Conservation (phyloP, 2,329 filamentous ascomycete species). For the Talaromyces sp. region DNA sequence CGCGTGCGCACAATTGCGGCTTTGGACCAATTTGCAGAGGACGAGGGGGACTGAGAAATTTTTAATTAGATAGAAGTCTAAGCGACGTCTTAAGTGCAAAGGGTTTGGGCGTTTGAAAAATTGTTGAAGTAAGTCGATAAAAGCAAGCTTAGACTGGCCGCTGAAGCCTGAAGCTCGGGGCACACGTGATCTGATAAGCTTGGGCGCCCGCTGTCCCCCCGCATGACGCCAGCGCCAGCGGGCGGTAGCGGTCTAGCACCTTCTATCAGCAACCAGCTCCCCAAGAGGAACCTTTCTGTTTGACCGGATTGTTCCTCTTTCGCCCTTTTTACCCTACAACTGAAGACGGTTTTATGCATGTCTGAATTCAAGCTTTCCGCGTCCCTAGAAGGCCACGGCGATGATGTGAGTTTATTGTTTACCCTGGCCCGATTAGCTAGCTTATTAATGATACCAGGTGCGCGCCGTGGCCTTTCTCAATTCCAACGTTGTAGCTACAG, state of each 20-base stretch:
- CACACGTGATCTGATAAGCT: conserved; percentile 7
- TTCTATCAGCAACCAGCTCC: neutral
- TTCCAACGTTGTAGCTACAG: conserved; percentile 69
- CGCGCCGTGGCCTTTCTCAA: conserved; percentile 77
- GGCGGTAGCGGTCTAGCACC: neutral
- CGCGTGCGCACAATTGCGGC: neutral
- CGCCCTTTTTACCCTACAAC: neutral
- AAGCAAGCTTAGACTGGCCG: too few species aligned
- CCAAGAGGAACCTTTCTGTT: neutral
- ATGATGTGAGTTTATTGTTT: conserved; percentile 67
- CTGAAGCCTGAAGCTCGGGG: too few species aligned
- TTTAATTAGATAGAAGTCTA: neutral
- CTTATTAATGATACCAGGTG: conserved; percentile 61
- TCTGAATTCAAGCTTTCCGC: conserved; percentile 88
- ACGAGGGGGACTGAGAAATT: neutral
- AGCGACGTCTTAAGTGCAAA: neutral
- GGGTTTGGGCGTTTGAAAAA: neutral
- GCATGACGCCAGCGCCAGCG: conserved; percentile 11
- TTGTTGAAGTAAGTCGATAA: neutral
- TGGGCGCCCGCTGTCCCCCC: neutral
- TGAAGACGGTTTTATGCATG: conserved; percentile 5
- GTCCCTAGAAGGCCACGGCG: conserved; percentile 80
- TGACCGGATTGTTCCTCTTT: neutral
- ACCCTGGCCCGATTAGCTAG: neutral
- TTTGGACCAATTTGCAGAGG: neutral